Percentiles rank a stretch among this genome's conserved stretches.
Conservation (phyloP, 2,329 filamentous ascomycete genomes). For the Sclerotinia spermophila region DNA sequence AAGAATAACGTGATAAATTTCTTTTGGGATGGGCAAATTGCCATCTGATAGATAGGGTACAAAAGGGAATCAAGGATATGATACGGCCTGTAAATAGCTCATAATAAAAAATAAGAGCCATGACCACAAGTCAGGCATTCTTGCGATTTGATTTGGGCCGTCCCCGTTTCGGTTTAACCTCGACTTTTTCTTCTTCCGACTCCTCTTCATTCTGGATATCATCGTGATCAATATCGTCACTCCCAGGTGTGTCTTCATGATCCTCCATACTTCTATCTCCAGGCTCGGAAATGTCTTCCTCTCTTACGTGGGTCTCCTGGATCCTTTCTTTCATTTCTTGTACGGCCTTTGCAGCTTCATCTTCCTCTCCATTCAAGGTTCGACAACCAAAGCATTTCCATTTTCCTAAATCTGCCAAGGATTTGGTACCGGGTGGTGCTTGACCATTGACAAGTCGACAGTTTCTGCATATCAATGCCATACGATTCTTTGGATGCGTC, state of each 20-base stretch:
- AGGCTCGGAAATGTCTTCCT: constrained; percentile 3
- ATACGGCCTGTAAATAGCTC: not conserved
- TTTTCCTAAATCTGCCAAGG: constrained; percentile 71
- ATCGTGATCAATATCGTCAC: constrained; percentile 14
- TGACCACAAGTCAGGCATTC: constrained; percentile 2
- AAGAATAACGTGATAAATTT: not conserved
- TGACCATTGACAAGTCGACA: constrained; percentile 94
- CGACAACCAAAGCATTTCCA: constrained; percentile 91
- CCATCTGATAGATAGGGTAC: not conserved
- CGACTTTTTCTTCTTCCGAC: constrained; percentile 22
- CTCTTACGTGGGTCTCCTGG: constrained; percentile 20
- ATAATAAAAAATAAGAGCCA: not conserved
- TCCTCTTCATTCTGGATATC: constrained; percentile 18
- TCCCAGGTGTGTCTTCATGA: constrained; percentile 9
- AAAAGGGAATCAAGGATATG: not conserved
- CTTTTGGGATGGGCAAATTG: not conserved
- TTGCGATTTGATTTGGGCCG: constrained; percentile 9
- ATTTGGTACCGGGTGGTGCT: constrained; percentile 80
- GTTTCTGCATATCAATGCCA: constrained; percentile 76
- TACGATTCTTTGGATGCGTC: constrained; percentile 82
- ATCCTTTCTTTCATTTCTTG: constrained; percentile 37
- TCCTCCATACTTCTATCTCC: constrained; percentile 5
- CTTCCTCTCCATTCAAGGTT: constrained; percentile 75
- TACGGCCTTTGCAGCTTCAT: constrained; percentile 70
- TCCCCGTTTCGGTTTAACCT: constrained; percentile 18